Conservation (phyloP, 148 eudicot species). For the Camellia japonica region DNA sequence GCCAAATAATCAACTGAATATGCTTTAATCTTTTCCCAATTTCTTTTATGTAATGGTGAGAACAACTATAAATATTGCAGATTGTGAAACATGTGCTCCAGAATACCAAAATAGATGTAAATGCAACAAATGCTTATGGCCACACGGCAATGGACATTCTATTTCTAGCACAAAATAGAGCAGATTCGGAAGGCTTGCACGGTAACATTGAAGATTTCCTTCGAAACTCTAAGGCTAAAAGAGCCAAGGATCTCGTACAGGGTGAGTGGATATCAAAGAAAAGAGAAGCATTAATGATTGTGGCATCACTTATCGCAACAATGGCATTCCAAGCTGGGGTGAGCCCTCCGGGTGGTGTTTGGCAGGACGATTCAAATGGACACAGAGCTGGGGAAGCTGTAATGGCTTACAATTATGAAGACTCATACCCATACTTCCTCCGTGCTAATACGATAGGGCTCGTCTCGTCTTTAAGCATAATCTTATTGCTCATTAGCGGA, state of each 20-base stretch:
- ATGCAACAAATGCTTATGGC: constrained; percentile 4
- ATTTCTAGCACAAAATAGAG: not conserved
- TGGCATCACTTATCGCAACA: constrained; percentile 37
- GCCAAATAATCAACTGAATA: not conserved
- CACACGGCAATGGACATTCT: constrained; percentile 12
- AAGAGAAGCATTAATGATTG: constrained; percentile 23
- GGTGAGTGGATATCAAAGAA: constrained; percentile 16
- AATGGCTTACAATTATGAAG: constrained; percentile 7
- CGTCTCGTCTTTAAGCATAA: constrained; percentile 9
- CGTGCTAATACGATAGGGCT: constrained; percentile 16
- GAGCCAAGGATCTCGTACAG: not conserved
- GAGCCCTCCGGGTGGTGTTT: constrained; percentile 40
- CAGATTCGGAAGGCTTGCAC: not conserved
- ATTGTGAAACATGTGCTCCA: constrained; percentile 4
- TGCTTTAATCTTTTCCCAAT: not conserved
- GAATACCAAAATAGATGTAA: constrained; percentile 7
- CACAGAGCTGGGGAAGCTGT: constrained; percentile 18
- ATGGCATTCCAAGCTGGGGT: constrained; percentile 36
- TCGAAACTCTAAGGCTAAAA: not conserved
- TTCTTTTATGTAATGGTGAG: not conserved
- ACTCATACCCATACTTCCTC: not conserved
- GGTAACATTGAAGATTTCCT: not conserved
- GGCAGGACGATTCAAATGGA: constrained; percentile 24
- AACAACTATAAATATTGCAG: not conserved
- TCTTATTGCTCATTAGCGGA: constrained; percentile 2